Conservation (phyloP, 2,329 filamentous ascomycete genomes). For the Plectosphaerella plurivora region DNA sequence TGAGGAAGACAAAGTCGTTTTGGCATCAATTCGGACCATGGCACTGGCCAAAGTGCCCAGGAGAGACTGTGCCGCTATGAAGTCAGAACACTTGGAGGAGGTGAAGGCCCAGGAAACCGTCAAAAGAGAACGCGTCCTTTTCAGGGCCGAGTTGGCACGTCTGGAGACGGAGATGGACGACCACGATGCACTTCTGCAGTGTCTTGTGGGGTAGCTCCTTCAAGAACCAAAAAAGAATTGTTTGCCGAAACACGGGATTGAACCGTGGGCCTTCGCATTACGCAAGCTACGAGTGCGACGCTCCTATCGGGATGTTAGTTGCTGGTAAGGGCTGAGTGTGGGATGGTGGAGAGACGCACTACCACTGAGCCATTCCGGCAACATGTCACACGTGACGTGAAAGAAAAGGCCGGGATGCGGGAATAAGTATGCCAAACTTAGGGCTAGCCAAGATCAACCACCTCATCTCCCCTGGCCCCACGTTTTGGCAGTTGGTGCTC, state of each 20-base stretch:
- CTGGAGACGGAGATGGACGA: background rate
- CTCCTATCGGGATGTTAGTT: too few relatives aligned
- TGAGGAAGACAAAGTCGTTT: background rate
- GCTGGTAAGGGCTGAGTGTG: too few relatives aligned
- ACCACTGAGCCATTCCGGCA: too few relatives aligned
- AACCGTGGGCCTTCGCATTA: too few relatives aligned
- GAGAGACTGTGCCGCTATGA: background rate
- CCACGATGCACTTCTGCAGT: background rate
- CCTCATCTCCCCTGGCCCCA: too few relatives aligned
- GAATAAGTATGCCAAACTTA: too few relatives aligned
- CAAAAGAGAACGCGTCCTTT: background rate
- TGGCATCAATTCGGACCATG: background rate
- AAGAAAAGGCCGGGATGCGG: too few relatives aligned
- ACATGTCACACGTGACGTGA: too few relatives aligned
- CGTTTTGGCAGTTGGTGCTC: too few relatives aligned
- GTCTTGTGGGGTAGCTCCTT: background rate
- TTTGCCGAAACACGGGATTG: constrained; percentile 54
- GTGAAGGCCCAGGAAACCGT: background rate
- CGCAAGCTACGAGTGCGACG: too few relatives aligned
- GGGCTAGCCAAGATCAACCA: too few relatives aligned
- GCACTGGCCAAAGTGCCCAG: background rate
- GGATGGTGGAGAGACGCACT: too few relatives aligned
- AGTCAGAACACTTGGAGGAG: background rate
- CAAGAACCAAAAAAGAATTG: constrained; percentile 73
- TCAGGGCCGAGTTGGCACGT: background rate